Percentiles rank a stretch among this genome's conserved stretches.
phyloP scores from a whole-genome alignment of 352 stramenopile genomes.

The Pythium dissotocum region DNA sequence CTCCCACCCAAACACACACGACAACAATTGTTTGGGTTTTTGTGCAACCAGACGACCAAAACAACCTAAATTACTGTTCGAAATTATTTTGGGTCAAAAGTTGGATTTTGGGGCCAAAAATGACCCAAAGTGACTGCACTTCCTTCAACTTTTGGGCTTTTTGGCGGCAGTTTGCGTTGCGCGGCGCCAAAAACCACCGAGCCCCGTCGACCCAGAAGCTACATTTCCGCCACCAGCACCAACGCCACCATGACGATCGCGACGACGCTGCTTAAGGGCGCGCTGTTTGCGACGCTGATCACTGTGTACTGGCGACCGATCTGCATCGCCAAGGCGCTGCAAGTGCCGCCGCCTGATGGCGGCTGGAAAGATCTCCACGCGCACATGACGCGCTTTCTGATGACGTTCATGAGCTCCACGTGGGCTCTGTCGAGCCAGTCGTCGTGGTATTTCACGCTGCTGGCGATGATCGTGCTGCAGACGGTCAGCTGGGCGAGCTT shows the following conservation, averaged over 20 bases:
- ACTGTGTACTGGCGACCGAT: slow-evolving; percentile 54
- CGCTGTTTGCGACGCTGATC: slow-evolving; percentile 40
- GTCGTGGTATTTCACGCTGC: slow-evolving; percentile 46
- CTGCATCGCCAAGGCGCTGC: slow-evolving; percentile 38
- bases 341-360: slow-evolving; percentile 29
- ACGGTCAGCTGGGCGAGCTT: slow-evolving; percentile 51
- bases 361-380: slow-evolving; percentile 36
- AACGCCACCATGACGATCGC: slow-evolving; percentile 13
- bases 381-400: slow-evolving; percentile 53
- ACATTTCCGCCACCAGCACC: not conserved
- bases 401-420: slow-evolving; percentile 60
- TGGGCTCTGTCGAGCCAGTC: slow-evolving; percentile 39
- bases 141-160: slow-evolving; percentile 6
- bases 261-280: slow-evolving; percentile 37
- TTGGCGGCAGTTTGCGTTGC: slow-evolving; percentile 6
- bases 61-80: not conserved
- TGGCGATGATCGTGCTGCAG: slow-evolving; percentile 52
- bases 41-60: no score
- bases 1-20: not conserved
- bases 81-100: not conserved
- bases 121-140: slow-evolving; percentile 5
- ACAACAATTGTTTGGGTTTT: not conserved
- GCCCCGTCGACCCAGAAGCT: not conserved
- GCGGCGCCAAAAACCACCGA: not conserved
- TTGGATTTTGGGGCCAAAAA: slow-evolving; percentile 2